phyloP scores from a whole-genome alignment of 2,329 filamentous ascomycete genomes.

The Colletotrichum trifolii region DNA sequence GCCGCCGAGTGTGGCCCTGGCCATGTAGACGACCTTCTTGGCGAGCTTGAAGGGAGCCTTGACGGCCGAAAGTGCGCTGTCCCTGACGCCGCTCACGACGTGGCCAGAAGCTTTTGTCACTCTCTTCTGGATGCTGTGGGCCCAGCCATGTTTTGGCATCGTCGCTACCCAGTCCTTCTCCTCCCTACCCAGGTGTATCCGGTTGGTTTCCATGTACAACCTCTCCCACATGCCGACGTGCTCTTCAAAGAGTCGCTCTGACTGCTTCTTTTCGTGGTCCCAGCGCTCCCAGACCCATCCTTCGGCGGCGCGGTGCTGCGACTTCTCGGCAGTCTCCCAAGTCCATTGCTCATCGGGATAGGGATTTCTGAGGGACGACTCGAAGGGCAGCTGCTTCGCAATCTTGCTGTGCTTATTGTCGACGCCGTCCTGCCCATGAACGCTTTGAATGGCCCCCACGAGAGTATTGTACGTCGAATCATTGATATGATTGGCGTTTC shows the following conservation, averaged over 20 bases:
- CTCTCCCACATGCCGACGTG: constrained; percentile 39
- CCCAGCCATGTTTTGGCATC: constrained; percentile 11
- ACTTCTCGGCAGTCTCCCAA: constrained; percentile 25
- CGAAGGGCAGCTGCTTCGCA: too few relatives aligned
- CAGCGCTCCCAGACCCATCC: constrained; percentile 33
- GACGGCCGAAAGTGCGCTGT: neutral
- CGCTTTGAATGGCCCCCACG: too few relatives aligned
- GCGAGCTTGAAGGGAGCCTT: neutral
- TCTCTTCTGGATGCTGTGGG: constrained; percentile 11
- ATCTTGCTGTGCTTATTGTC: too few relatives aligned
- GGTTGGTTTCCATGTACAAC: constrained; percentile 36
- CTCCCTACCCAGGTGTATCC: neutral
- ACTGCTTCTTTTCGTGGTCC: neutral
- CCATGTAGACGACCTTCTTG: neutral
- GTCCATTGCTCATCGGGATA: too few relatives aligned
- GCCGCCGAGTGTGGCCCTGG: neutral
- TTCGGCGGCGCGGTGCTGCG: constrained; percentile 8
- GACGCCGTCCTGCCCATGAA: too few relatives aligned
- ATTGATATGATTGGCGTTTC: too few relatives aligned
- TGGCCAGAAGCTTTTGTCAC: constrained; percentile 1
- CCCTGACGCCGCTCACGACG: neutral
- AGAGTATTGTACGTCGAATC: too few relatives aligned
- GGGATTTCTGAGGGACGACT: too few relatives aligned
- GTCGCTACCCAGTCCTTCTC: too few relatives aligned
- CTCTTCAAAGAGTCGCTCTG: constrained; percentile 27